Base-by-base conservation (phyloP, 768 basidiomycete genomes). In the Pulveroboletus sp. region DNA sequence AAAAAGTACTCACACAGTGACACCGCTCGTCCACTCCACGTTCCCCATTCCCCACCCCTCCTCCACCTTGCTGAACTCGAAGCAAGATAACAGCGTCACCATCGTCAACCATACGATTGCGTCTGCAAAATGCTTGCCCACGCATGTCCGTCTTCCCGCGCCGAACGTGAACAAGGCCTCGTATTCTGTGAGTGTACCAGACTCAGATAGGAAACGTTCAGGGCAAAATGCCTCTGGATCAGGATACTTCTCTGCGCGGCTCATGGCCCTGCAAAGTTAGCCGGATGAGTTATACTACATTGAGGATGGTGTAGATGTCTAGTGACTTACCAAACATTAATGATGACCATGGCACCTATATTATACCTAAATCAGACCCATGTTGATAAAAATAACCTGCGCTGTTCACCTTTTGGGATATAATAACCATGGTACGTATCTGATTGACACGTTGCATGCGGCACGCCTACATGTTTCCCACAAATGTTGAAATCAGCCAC, bases 391-490 rank as follows among this genome's bases (percentile, higher is more conserved):
- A 16, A 6, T 5, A 5, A 3, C 2, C n/a, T 17, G 17, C 10
- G 11, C 4, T 3, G 34, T 46, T 12, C 13, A 59, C 55, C 58
- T 43, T 60, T 54, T 6, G 59, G 59, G 24, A 63, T 63, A 14
- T 41, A 54, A 22, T 57, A 62, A 19, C 59, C 55, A 3, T 51
- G 36, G 32, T 63, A 61, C 16, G 58, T 40, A 29, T 58, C 61
- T 19, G 46, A 42, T 24, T 52, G 13, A 8, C 22, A 53, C 7
- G 54, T 49, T 12, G 26, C 22, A 41, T 45, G 41, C 27, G 40
- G 26, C 12, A 41, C n/a, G 9, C 41, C 43, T 22, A 11, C 19
- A 19, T n/a, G n/a, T 29, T 19, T 6, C 16, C 24, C 26, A 29
- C n/a, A 11, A 26, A 42, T 1, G 4, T 23, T 6, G 24, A 8